A percentile compares a stretch with the other conserved stretches of the same genome.
Evolutionary conservation across 345 rosid genomes (phyloP).

Genomic region (Angophora floribunda): DNA sequence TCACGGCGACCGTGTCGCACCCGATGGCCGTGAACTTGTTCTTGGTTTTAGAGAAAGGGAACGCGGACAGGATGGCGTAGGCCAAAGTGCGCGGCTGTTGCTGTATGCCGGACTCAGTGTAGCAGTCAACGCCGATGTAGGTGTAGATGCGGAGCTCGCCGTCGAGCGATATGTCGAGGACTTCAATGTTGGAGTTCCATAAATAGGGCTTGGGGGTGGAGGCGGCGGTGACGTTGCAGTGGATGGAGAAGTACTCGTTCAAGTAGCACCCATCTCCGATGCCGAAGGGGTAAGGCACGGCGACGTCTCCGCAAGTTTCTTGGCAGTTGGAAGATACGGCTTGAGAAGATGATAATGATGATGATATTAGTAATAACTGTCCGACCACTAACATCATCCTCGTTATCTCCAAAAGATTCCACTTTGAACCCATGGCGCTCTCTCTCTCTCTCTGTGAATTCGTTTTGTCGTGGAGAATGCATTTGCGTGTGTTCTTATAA

Average conservation of each 20-base stretch:
- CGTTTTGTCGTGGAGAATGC: neutral
- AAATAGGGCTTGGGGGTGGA: neutral
- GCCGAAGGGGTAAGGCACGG: constrained; percentile 4
- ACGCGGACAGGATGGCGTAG: neutral
- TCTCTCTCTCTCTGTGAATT: neutral
- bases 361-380: too few relatives aligned
- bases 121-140: neutral
- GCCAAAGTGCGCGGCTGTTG: neutral
- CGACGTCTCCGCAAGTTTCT: neutral
- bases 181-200: neutral
- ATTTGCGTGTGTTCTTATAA: too few relatives aligned
- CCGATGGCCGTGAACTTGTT: neutral
- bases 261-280: neutral
- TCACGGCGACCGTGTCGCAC: neutral
- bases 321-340: neutral
- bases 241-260: neutral
- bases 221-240: neutral
- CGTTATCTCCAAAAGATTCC: too few relatives aligned
- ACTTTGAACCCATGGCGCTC: too few relatives aligned
- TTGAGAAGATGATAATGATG: neutral
- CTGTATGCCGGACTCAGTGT: neutral
- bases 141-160: neutral
- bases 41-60: neutral
- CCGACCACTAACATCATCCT: too few relatives aligned
- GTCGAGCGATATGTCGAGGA: neutral